Evolutionary conservation across 352 stramenopile species (phyloP).

Genomic region (Phytophthora pini): DNA sequence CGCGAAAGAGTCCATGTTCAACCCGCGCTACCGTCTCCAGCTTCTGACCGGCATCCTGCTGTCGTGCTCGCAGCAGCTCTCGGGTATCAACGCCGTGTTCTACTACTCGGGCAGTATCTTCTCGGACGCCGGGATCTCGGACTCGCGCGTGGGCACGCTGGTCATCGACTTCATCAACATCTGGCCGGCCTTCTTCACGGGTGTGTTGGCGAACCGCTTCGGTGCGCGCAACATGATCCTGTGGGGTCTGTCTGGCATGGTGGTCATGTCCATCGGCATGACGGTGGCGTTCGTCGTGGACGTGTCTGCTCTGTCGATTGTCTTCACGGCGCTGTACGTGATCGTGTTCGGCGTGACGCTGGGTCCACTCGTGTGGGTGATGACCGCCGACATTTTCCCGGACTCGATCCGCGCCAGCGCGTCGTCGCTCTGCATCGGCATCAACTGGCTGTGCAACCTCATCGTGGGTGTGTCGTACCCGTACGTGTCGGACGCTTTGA

Average conservation of each 20-base stretch:
- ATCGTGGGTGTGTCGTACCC: slow-evolving; percentile 2
- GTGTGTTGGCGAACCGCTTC: not conserved
- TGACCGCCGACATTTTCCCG: slow-evolving; percentile 1
- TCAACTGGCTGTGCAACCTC: slow-evolving; percentile 2
- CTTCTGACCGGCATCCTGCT: slow-evolving; percentile 1
- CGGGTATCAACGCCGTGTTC: slow-evolving; percentile 1
- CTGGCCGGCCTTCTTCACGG: slow-evolving; percentile 1
- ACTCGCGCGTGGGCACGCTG: not conserved
- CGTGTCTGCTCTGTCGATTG: slow-evolving; percentile 1
- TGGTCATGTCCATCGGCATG: not conserved
- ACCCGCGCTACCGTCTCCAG: not conserved
- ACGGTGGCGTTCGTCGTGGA: slow-evolving; percentile 2
- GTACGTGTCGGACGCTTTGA: slow-evolving; percentile 1
- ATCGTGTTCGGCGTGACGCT: not conserved
- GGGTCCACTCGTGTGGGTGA: slow-evolving; percentile 1
- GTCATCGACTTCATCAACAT: slow-evolving; percentile 1
- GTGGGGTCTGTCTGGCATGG: not conserved
- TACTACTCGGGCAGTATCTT: slow-evolving; percentile 1
- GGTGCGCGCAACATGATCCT: not conserved
- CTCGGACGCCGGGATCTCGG: not conserved
- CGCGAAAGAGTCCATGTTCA: not conserved
- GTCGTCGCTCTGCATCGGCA: slow-evolving; percentile 1
- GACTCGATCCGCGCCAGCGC: not conserved
- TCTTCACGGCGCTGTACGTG: slow-evolving; percentile 1
- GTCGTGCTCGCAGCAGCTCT: not conserved